These are phyloP conservation scores for Elaeis oleifera DNA, from an alignment of 202 grass and related monocot genomes.

Conservation along the genomic window DNA sequence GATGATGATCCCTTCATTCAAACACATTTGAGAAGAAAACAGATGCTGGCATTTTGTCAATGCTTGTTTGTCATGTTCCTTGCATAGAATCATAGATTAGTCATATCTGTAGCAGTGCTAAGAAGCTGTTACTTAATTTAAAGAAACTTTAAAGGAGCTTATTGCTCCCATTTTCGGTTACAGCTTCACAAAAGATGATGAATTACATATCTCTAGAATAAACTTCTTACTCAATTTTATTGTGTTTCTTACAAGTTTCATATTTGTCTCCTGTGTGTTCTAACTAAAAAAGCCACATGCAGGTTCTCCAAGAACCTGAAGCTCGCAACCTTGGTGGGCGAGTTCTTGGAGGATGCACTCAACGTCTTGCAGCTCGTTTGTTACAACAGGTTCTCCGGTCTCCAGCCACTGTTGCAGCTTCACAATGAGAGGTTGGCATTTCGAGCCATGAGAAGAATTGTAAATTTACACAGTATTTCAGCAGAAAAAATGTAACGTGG, in stretches of 20 bases:
- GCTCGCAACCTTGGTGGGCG: slow-evolving; percentile 61
- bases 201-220: too few relatives aligned
- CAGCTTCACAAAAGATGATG: too few relatives aligned
- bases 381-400: slow-evolving; percentile 74
- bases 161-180: too few relatives aligned
- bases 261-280: neutral
- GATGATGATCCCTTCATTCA: too few relatives aligned
- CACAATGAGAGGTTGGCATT: slow-evolving; percentile 23
- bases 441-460: slow-evolving; percentile 19
- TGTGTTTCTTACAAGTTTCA: neutral
- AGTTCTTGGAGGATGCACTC: slow-evolving; percentile 78
- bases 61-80: too few relatives aligned
- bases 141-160: too few relatives aligned
- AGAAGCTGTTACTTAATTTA: too few relatives aligned
- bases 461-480: slow-evolving; percentile 55
- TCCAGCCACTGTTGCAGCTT: slow-evolving; percentile 29
- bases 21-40: too few relatives aligned
- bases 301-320: slow-evolving; percentile 89
- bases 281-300: slow-evolving; percentile 12
- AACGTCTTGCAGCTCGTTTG: slow-evolving; percentile 72
- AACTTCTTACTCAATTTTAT: neutral
- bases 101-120: too few relatives aligned
- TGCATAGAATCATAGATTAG: too few relatives aligned
- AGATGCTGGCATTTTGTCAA: too few relatives aligned
- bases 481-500: slow-evolving; percentile 5